phyloP scores from a whole-genome alignment of 2,329 filamentous ascomycete species.

The Drechslera avenae region DNA sequence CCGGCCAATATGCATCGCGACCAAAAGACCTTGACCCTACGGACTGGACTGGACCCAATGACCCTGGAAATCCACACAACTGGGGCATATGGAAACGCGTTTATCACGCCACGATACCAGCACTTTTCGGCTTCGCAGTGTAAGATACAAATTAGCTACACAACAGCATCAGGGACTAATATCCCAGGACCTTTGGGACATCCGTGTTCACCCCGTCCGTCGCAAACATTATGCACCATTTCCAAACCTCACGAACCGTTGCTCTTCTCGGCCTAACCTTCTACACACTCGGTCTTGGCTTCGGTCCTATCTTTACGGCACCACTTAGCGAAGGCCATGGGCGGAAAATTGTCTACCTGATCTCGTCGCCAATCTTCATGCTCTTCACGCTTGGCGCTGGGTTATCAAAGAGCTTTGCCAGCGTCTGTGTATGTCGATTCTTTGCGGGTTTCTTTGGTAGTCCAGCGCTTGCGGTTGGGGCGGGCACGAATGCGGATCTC shows the following conservation, averaged over 20 bases:
- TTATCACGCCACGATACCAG: conserved; percentile 44
- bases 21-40: neutral
- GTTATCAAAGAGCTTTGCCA: conserved; percentile 57
- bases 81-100: conserved; percentile 42
- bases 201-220: conserved; percentile 61
- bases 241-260: conserved; percentile 60
- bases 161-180: neutral
- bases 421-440: conserved; percentile 63
- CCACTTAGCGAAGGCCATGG: conserved; percentile 65
- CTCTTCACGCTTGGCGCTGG: conserved; percentile 64
- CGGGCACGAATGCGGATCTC: conserved; percentile 51
- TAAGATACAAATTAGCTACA: conserved; percentile 22
- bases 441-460: conserved; percentile 74
- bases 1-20: neutral
- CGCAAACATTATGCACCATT: conserved; percentile 56
- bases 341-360: conserved; percentile 59
- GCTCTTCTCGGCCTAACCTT: conserved; percentile 65
- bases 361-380: conserved; percentile 54
- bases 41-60: conserved; percentile 44
- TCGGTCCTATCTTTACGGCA: conserved; percentile 65
- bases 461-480: conserved; percentile 57
- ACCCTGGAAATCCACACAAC: conserved; percentile 48
- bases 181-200: conserved; percentile 57
- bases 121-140: conserved; percentile 46
- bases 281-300: conserved; percentile 64